A percentile compares a stretch with the other conserved stretches of the same genome.
phyloP scores from a whole-genome alignment of 352 stramenopile genomes.

The Phytopythium chamaehyphon region DNA sequence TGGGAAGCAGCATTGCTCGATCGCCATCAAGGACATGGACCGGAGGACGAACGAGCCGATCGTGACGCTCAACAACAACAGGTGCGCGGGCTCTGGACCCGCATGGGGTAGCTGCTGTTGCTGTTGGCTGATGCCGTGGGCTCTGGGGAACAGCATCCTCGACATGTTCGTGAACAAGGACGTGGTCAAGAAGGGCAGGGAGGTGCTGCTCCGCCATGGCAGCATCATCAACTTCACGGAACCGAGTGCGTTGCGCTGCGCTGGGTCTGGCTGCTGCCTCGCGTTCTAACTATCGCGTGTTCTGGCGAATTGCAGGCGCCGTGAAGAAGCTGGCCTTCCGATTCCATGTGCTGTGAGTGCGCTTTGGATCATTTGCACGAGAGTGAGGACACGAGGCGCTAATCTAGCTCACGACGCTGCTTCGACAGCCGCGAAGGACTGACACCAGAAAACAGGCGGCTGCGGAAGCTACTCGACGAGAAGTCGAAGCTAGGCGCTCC shows the following conservation, averaged over 20 bases:
- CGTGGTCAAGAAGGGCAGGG: conserved; percentile 26
- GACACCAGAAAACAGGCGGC: conserved; percentile 12
- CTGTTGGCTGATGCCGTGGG: neutral
- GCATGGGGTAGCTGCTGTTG: neutral
- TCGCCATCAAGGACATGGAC: conserved; percentile 29
- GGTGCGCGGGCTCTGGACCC: conserved; percentile 15
- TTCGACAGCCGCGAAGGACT: conserved; percentile 20
- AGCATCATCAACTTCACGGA: conserved; percentile 48
- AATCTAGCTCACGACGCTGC: too few relatives aligned
- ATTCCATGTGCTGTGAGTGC: conserved; percentile 66
- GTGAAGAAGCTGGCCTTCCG: conserved; percentile 26
- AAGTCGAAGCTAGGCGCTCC: conserved; percentile 20
- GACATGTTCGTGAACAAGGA: conserved; percentile 43
- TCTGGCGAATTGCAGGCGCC: too few relatives aligned
- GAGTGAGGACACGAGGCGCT: too few relatives aligned
- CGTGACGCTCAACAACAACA: conserved; percentile 45
- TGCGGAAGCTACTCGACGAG: conserved; percentile 16
- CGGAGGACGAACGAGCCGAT: conserved; percentile 13
- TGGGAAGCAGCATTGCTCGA: conserved; percentile 24
- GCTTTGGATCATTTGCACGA: too few relatives aligned
- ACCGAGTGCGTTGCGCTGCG: conserved; percentile 20
- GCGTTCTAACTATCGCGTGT: too few relatives aligned
- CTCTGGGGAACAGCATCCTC: conserved; percentile 35
- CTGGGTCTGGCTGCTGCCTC: too few relatives aligned
- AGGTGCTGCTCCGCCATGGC: conserved; percentile 21